Percentiles rank a stretch among this genome's conserved stretches.
Evolutionary conservation across 139 green algal species (phyloP).

Genomic region (Coelastrella sp.): DNA sequence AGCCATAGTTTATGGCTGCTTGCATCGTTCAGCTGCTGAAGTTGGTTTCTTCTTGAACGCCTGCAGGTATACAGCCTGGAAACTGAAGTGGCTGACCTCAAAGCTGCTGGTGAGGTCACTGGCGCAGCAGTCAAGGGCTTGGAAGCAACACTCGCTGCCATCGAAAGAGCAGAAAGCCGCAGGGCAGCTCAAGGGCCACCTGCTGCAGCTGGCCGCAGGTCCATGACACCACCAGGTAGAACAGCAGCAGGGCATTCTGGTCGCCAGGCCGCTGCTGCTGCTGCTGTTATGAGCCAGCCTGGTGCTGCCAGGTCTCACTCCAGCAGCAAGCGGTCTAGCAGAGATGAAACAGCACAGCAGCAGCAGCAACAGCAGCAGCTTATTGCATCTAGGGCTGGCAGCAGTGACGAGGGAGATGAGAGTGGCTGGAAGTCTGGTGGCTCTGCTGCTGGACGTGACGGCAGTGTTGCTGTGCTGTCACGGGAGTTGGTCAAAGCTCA

Average conservation of each 20-base stretch:
- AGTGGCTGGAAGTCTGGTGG: background rate
- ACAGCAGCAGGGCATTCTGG: background rate
- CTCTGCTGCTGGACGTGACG: background rate
- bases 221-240: background rate
- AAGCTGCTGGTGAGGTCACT: constrained; percentile 61
- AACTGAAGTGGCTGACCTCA: constrained; percentile 55
- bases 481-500: constrained; percentile 71
- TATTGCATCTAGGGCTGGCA: background rate
- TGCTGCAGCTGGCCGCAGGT: background rate
- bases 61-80: constrained; percentile 38
- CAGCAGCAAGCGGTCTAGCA: background rate
- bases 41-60: background rate
- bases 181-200: background rate
- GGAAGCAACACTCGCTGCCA: constrained; percentile 61
- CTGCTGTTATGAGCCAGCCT: background rate
- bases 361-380: constrained; percentile 1
- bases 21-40: too few species aligned
- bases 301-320: background rate
- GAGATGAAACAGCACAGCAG: background rate
- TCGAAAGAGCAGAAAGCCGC: constrained; percentile 51
- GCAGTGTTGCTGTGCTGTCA: constrained; percentile 57
- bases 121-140: constrained; percentile 59
- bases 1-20: too few species aligned
- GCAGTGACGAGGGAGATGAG: background rate
- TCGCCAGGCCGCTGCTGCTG: background rate